Conservation (phyloP, 345 rosid genomes). For the Eucalyptus regnans region DNA sequence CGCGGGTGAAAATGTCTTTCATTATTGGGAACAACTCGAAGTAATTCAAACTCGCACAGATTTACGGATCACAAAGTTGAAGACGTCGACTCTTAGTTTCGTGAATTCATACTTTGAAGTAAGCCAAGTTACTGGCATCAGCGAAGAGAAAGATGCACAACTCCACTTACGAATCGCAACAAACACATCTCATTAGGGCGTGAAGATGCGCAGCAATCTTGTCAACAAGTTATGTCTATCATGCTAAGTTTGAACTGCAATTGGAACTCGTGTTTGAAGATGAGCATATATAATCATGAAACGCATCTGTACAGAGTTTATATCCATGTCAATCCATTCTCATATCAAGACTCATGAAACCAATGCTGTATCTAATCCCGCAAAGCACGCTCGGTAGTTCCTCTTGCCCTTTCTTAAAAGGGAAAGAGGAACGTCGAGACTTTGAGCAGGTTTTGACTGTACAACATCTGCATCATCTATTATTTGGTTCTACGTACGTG, state of each 20-base stretch:
- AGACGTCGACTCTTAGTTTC: neutral
- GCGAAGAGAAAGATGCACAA: neutral
- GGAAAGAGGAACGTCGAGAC: neutral
- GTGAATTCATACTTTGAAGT: neutral
- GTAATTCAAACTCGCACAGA: neutral
- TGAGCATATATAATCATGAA: neutral
- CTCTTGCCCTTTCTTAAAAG: neutral
- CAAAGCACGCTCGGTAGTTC: neutral
- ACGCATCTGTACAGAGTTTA: neutral
- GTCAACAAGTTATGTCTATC: neutral
- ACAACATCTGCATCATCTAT: neutral
- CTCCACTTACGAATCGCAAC: neutral
- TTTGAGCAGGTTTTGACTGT: neutral
- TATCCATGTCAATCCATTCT: neutral
- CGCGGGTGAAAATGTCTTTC: neutral
- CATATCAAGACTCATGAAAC: neutral
- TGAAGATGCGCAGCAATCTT: neutral
- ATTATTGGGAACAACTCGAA: neutral
- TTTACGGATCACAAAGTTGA: neutral
- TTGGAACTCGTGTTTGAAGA: accelerated
- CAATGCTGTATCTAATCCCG: neutral
- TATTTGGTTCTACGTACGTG: neutral
- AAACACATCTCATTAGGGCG: neutral
- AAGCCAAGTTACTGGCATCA: neutral
- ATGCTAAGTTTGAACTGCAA: neutral